phyloP scores from a whole-genome alignment of 257 asterid species.

The Gentiana straminea region DNA sequence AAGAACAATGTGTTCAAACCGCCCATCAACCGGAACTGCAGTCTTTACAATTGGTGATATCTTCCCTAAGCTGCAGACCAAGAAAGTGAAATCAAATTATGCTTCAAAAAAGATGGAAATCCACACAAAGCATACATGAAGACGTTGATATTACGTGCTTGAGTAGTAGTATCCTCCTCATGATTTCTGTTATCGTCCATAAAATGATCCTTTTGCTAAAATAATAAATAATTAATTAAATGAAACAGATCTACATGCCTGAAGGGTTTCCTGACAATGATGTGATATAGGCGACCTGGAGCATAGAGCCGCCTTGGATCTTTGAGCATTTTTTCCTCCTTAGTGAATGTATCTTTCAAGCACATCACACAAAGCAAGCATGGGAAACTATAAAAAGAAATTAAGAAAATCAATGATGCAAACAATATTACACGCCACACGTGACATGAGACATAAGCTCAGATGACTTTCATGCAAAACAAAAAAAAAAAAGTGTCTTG shows the following conservation, averaged over 20 bases:
- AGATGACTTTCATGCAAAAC: not conserved
- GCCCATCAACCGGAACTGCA: conserved; percentile 95
- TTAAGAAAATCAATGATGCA: not conserved
- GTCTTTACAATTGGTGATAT: conserved; percentile 69
- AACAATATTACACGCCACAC: not conserved
- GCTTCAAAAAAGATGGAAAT: no score
- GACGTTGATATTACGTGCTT: no score
- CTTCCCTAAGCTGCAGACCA: conserved; percentile 49
- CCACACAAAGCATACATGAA: no score
- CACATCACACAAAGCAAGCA: conserved; percentile 92
- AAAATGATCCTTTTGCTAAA: no score
- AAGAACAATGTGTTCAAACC: conserved; percentile 93
- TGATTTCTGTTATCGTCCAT: no score
- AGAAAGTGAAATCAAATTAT: no score
- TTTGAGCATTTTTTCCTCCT: conserved; percentile 85
- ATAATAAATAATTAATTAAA: no score
- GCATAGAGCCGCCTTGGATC: conserved; percentile 97
- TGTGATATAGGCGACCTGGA: conserved; percentile 97
- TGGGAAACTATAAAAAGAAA: conserved; percentile 61
- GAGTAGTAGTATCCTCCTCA: no score
- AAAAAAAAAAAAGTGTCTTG: no score
- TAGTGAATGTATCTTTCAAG: conserved; percentile 88
- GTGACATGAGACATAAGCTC: not conserved
- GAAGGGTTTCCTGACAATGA: conserved; percentile 84
- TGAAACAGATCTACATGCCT: conserved; percentile 30